These are phyloP conservation scores for Pezicula neosporulosa DNA, from an alignment of 2,329 filamentous ascomycete species.

Conservation along the genomic window DNA sequence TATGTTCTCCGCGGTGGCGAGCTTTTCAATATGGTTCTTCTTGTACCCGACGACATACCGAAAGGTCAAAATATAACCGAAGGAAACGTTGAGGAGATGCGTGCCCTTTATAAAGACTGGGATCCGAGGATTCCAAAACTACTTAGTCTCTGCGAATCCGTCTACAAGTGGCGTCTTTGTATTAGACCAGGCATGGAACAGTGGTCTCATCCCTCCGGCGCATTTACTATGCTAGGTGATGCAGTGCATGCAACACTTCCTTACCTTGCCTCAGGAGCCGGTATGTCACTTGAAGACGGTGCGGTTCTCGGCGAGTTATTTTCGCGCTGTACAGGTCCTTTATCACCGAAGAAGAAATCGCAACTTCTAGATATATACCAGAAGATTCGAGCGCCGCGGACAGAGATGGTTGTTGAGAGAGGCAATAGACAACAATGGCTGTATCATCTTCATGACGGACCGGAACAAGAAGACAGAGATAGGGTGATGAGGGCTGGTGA, in stretches of 20 bases:
- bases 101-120: constrained; percentile 38
- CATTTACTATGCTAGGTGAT: constrained; percentile 59
- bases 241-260: constrained; percentile 63
- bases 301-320: constrained; percentile 55
- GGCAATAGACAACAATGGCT: constrained; percentile 60
- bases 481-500: constrained; percentile 33
- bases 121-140: constrained; percentile 50
- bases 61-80: constrained; percentile 33
- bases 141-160: constrained; percentile 51
- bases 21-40: constrained; percentile 43
- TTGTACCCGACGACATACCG: constrained; percentile 33
- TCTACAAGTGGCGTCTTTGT: constrained; percentile 59
- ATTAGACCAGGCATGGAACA: constrained; percentile 50
- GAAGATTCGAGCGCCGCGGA: constrained; percentile 52
- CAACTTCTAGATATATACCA: constrained; percentile 48
- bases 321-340: constrained; percentile 26
- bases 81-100: constrained; percentile 37
- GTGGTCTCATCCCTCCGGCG: constrained; percentile 53
- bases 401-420: constrained; percentile 54
- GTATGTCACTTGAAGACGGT: constrained; percentile 59
- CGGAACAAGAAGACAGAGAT: constrained; percentile 56
- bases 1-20: constrained; percentile 41
- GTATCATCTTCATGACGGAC: constrained; percentile 51
- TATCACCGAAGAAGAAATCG: constrained; percentile 27
- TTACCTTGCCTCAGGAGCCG: constrained; percentile 53